These are phyloP conservation scores for Pythium aristosporum DNA, from an alignment of 352 stramenopile species.

Conservation along the genomic window DNA sequence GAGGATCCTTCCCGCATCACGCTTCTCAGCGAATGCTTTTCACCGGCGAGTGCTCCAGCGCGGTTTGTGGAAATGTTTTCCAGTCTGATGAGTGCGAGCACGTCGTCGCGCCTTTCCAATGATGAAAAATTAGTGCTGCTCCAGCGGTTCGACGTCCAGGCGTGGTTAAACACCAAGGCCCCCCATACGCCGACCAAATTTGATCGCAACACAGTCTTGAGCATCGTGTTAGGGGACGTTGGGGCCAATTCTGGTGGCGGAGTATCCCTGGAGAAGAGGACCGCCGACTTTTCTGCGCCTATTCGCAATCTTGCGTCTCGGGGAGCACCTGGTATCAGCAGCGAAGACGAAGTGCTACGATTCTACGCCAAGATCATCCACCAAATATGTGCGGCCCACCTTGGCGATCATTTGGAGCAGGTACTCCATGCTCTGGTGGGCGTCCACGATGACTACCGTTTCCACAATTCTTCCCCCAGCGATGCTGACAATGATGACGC, in stretches of 20 bases:
- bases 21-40: conserved; percentile 82
- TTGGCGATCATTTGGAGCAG: conserved; percentile 83
- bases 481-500: conserved; percentile 6
- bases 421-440: conserved; percentile 78
- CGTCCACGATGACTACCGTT: conserved; percentile 80
- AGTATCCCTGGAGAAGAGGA: neutral
- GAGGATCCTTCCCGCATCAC: conserved; percentile 81
- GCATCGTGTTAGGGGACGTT: conserved; percentile 75
- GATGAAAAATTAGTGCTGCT: conserved; percentile 76
- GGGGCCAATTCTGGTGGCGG: conserved; percentile 26
- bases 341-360: conserved; percentile 50
- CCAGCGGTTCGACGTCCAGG: conserved; percentile 71
- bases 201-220: conserved; percentile 79
- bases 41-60: conserved; percentile 60
- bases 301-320: neutral
- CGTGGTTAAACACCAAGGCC: conserved; percentile 65
- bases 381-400: conserved; percentile 57
- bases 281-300: neutral
- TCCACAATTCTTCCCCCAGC: conserved; percentile 33
- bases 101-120: conserved; percentile 59
- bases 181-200: conserved; percentile 61
- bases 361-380: conserved; percentile 75
- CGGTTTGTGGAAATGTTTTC: conserved; percentile 89
- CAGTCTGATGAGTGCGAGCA: conserved; percentile 77
- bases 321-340: conserved; percentile 1